Evolutionary conservation across 2,329 filamentous ascomycete genomes (phyloP).

Genomic region (Alternaria brassicae): DNA sequence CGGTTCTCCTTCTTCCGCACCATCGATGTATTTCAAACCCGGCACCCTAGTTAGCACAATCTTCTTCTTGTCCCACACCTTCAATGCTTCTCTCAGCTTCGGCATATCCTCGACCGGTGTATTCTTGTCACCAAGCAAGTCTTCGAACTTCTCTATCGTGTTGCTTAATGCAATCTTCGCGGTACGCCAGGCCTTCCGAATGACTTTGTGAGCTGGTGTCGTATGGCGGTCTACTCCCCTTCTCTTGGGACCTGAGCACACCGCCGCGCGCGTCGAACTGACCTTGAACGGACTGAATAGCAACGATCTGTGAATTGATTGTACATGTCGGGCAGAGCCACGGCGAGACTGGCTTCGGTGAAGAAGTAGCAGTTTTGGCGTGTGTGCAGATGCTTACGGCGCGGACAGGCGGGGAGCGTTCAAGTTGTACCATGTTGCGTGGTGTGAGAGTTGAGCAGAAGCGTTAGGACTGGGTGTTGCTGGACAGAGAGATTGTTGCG

Average conservation of each 20-base stretch:
- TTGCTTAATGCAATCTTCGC: constrained; percentile 18
- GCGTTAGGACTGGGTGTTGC: neutral
- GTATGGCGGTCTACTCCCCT: neutral
- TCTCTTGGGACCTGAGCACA: constrained; percentile 2
- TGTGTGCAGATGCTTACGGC: neutral
- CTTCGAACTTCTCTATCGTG: constrained; percentile 8
- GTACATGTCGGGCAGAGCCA: constrained; percentile 12
- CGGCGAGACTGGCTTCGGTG: neutral
- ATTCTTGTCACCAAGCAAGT: neutral
- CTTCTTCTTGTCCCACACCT: constrained; percentile 15
- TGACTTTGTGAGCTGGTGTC: neutral
- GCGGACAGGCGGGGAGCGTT: neutral
- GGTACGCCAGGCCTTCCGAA: constrained; percentile 9
- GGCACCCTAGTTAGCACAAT: constrained; percentile 15
- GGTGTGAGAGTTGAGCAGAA: neutral
- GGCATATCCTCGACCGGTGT: constrained; percentile 3
- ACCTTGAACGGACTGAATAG: constrained; percentile 4
- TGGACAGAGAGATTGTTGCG: neutral
- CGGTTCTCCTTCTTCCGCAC: constrained; percentile 10
- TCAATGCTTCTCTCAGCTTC: constrained; percentile 11
- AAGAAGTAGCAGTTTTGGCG: neutral
- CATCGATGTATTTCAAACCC: constrained; percentile 12
- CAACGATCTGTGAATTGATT: neutral
- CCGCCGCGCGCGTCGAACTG: constrained; percentile 10
- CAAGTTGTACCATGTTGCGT: neutral